Percentiles rank a stretch among this genome's conserved stretches.
phyloP scores from a whole-genome alignment of 2,329 filamentous ascomycete species.

The Pseudogymnoascus sp. region DNA sequence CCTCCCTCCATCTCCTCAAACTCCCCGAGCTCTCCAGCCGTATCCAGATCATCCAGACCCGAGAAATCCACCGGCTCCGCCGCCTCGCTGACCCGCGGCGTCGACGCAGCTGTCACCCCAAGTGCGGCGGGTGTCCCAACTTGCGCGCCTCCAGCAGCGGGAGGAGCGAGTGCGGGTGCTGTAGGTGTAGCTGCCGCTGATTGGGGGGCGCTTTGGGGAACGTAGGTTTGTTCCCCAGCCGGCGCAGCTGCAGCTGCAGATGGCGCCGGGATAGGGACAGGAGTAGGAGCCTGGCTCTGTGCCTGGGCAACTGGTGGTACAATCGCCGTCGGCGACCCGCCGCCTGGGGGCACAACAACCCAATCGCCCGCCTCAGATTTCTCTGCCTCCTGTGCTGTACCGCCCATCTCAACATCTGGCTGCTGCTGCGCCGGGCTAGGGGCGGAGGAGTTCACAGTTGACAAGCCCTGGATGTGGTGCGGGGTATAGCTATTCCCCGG shows the following conservation, averaged over 20 bases:
- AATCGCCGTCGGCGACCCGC: slow-evolving; percentile 31
- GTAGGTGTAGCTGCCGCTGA: slow-evolving; percentile 6
- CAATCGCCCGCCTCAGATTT: slow-evolving; percentile 58
- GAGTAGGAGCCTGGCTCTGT: neutral
- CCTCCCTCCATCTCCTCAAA: slow-evolving; percentile 50
- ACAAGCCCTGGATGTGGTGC: slow-evolving; percentile 4
- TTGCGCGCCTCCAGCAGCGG: neutral
- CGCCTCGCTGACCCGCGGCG: slow-evolving; percentile 17
- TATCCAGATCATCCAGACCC: slow-evolving; percentile 60
- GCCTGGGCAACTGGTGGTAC: slow-evolving; percentile 6
- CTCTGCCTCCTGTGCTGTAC: slow-evolving; percentile 33
- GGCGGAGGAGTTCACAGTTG: slow-evolving; percentile 38
- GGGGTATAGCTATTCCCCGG: slow-evolving; percentile 41
- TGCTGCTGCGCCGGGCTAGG: slow-evolving; percentile 13
- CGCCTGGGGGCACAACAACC: slow-evolving; percentile 66
- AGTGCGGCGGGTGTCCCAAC: neutral
- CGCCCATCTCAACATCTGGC: slow-evolving; percentile 26
- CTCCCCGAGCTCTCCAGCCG: slow-evolving; percentile 62
- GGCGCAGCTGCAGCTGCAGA: slow-evolving; percentile 14
- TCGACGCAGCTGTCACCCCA: slow-evolving; percentile 16
- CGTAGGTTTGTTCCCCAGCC: slow-evolving; percentile 13
- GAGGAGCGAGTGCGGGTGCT: neutral
- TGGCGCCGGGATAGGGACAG: slow-evolving; percentile 11
- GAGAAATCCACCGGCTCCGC: slow-evolving; percentile 56
- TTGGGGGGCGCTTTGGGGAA: slow-evolving; percentile 19